A percentile compares a stretch with the other conserved stretches of the same genome.
Evolutionary conservation across 441 rosid species (phyloP).

Genomic region (Euphorbia schlechtendalii): DNA sequence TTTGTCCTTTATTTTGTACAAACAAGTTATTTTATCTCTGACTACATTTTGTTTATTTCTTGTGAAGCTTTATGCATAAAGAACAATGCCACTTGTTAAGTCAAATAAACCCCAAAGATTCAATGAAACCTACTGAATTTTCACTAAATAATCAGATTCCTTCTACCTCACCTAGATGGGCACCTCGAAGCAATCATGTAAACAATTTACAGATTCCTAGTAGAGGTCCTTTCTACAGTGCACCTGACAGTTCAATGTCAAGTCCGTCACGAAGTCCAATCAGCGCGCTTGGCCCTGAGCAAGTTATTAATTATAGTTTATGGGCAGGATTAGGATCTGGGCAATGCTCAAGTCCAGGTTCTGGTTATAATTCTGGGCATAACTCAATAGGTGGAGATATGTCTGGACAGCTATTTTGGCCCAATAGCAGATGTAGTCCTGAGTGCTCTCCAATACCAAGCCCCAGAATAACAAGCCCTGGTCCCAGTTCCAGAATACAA

Average conservation of each 20-base stretch:
- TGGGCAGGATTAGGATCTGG: constrained; percentile 48
- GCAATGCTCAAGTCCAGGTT: constrained; percentile 96
- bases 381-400: constrained; percentile 92
- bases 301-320: constrained; percentile 49
- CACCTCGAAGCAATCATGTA: constrained; percentile 43
- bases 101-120: constrained; percentile 47
- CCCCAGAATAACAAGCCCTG: constrained; percentile 92
- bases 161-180: constrained; percentile 53
- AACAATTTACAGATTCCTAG: constrained; percentile 66
- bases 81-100: constrained; percentile 35
- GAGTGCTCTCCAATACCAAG: constrained; percentile 95
- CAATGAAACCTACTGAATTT: constrained; percentile 45
- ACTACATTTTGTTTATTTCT: constrained; percentile 12
- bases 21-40: constrained; percentile 8
- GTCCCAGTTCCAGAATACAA: constrained; percentile 84
- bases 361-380: constrained; percentile 90
- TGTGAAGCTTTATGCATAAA: constrained; percentile 43
- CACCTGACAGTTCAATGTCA: constrained; percentile 91
- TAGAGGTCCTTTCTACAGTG: constrained; percentile 55
- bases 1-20: background rate
- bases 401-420: constrained; percentile 89
- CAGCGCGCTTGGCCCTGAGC: constrained; percentile 60
- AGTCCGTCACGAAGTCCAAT: constrained; percentile 98
- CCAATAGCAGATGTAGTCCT: constrained; percentile 83
- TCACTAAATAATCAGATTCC: constrained; percentile 37